Conservation (phyloP, 164 flowering plant species). For the Saururus chinensis region DNA sequence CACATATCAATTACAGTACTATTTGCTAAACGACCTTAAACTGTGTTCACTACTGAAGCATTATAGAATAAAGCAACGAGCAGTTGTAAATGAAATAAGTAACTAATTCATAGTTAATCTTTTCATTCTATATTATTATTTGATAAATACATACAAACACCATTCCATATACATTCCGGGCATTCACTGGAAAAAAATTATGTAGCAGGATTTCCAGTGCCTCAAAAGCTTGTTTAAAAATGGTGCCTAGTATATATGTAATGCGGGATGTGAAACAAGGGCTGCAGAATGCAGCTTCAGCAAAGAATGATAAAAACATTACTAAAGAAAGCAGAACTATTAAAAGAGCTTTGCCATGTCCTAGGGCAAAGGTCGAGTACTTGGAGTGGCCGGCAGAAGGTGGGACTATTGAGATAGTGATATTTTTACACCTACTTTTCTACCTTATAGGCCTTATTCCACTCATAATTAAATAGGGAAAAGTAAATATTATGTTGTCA, state of each 20-base stretch:
- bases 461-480: too few relatives aligned
- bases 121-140: not conserved
- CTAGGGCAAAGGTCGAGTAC: not conserved
- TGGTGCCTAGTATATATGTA: not conserved
- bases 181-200: not conserved
- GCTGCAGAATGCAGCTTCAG: too few relatives aligned
- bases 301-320: conserved; percentile 10
- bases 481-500: too few relatives aligned
- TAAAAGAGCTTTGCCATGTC: conserved; percentile 1
- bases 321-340: conserved; percentile 1
- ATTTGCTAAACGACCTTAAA: not conserved
- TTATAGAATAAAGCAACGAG: too few relatives aligned
- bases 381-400: conserved; percentile 1
- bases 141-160: not conserved
- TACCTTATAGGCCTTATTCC: too few relatives aligned
- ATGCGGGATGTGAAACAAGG: not conserved
- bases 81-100: too few relatives aligned
- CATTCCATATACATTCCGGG: not conserved
- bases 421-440: too few relatives aligned
- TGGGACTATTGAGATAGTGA: conserved; percentile 18
- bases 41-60: not conserved
- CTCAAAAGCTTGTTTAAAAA: not conserved
- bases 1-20: too few relatives aligned
- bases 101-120: not conserved
- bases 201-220: not conserved